Conservation (phyloP, 2,329 filamentous ascomycete genomes). For the Tympanopsis confertula region DNA sequence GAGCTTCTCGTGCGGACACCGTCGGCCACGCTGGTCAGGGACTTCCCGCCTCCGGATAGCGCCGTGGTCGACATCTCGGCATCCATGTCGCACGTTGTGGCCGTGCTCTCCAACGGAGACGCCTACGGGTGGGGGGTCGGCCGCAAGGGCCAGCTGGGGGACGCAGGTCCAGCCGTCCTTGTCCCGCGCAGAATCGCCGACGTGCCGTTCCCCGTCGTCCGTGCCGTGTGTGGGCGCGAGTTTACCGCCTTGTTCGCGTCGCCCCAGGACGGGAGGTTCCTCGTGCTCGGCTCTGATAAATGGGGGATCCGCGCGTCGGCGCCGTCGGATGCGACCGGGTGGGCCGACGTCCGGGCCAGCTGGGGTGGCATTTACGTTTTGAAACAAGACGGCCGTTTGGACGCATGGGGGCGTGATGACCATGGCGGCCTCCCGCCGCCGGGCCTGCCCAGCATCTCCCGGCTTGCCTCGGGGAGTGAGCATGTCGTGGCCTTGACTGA, state of each 20-base stretch:
- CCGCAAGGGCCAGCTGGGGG: slow-evolving; percentile 73
- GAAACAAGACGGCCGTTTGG: slow-evolving; percentile 42
- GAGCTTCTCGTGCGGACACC: slow-evolving; percentile 34
- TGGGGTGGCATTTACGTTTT: slow-evolving; percentile 77
- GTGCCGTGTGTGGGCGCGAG: slow-evolving; percentile 70
- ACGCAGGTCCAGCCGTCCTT: slow-evolving; percentile 38
- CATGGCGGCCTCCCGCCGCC: slow-evolving; percentile 68
- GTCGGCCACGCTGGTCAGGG: slow-evolving; percentile 33
- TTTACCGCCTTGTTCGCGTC: slow-evolving; percentile 65
- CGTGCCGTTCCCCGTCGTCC: slow-evolving; percentile 47
- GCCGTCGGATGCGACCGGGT: slow-evolving; percentile 38
- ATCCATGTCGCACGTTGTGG: slow-evolving; percentile 68
- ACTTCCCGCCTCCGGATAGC: slow-evolving; percentile 51
- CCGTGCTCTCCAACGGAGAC: slow-evolving; percentile 61
- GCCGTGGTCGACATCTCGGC: slow-evolving; percentile 56
- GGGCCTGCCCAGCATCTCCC: slow-evolving; percentile 41
- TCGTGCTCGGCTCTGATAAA: slow-evolving; percentile 65
- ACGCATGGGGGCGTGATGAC: slow-evolving; percentile 75
- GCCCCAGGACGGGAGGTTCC: slow-evolving; percentile 42
- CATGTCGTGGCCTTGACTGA: slow-evolving; percentile 66
- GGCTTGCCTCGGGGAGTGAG: slow-evolving; percentile 78
- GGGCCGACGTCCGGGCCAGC: slow-evolving; percentile 62
- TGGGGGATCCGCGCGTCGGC: slow-evolving; percentile 49
- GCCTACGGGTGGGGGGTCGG: slow-evolving; percentile 83
- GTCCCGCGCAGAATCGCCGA: slow-evolving; percentile 48